Evolutionary conservation across 1,284 basidiomycete species (phyloP).

Genomic region (Pseudomicrostroma phylloplanum): DNA sequence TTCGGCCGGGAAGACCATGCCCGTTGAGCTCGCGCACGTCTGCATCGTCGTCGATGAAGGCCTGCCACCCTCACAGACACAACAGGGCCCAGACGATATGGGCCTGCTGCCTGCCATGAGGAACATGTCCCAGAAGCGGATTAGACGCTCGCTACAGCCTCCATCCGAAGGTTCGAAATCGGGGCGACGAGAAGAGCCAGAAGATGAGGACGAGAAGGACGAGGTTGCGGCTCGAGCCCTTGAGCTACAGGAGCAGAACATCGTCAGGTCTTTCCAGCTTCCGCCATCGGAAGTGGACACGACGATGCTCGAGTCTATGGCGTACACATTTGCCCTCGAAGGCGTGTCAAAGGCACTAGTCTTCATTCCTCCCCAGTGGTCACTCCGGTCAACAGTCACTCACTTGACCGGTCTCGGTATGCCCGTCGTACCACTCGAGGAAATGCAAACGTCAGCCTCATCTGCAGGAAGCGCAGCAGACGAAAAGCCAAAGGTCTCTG

Average conservation of each 20-base stretch:
- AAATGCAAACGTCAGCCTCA: not conserved
- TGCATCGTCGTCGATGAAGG: slow-evolving; percentile 43
- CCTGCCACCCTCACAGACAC: not conserved
- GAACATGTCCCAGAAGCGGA: not conserved
- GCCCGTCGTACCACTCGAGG: slow-evolving; percentile 22
- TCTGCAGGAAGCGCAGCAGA: not conserved
- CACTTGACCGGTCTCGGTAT: slow-evolving; percentile 37
- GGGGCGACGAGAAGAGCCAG: not conserved
- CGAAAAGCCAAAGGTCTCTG: slow-evolving; percentile 23
- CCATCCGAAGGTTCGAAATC: not conserved
- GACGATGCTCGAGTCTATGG: slow-evolving; percentile 34
- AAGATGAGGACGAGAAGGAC: not conserved
- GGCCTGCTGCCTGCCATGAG: slow-evolving; percentile 15
- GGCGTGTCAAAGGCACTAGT: slow-evolving; percentile 32
- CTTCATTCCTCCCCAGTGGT: slow-evolving; percentile 43
- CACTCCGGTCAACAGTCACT: slow-evolving; percentile 23
- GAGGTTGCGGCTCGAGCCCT: not conserved
- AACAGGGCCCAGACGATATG: not conserved
- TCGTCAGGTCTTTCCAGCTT: slow-evolving; percentile 18
- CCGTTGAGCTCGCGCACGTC: slow-evolving; percentile 33
- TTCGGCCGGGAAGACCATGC: slow-evolving; percentile 17
- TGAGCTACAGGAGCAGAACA: not conserved
- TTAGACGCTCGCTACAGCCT: not conserved
- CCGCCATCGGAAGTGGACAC: slow-evolving; percentile 31
- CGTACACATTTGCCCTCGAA: slow-evolving; percentile 38